A percentile compares a stretch with the other conserved stretches of the same genome.
These are phyloP conservation scores for Pseudogymnoascus sp. DNA, from an alignment of 2,329 filamentous ascomycete genomes.

Conservation along the genomic window DNA sequence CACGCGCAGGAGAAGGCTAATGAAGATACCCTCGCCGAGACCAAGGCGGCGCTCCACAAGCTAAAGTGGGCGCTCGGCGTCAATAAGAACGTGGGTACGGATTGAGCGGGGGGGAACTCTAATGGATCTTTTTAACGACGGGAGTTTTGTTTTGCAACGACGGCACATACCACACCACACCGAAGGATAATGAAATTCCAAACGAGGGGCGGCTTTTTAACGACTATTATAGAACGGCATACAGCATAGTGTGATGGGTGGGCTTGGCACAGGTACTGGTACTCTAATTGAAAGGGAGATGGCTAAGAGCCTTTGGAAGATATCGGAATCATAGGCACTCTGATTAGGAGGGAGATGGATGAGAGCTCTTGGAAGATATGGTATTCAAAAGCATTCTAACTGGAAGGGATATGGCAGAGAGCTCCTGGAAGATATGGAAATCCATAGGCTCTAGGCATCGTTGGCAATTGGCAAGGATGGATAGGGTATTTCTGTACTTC, in stretches of 20 bases:
- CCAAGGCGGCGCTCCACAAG: constrained; percentile 56
- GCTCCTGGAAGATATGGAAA: neutral
- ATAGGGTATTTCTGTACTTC: neutral
- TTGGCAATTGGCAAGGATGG: constrained; percentile 1
- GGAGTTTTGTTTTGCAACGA: constrained; percentile 5
- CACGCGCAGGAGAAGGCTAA: constrained; percentile 54
- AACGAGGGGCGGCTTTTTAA: neutral
- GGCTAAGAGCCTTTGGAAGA: neutral
- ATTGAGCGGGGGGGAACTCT: constrained; percentile 31
- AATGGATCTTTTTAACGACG: constrained; percentile 4
- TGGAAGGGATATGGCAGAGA: neutral
- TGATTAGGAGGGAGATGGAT: neutral
- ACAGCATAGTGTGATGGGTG: neutral
- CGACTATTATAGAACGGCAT: constrained; percentile 5
- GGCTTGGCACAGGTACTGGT: neutral
- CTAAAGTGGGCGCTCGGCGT: constrained; percentile 67
- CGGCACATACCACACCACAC: constrained; percentile 1
- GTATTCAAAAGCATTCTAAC: neutral
- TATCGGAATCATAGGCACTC: neutral
- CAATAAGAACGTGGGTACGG: constrained; percentile 52
- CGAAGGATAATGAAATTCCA: constrained; percentile 1
- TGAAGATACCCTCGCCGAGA: constrained; percentile 49
- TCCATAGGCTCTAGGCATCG: neutral
- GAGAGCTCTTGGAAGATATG: neutral
- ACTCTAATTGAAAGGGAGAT: neutral